These are phyloP conservation scores for Penicillium sp. DNA, from an alignment of 2,329 filamentous ascomycete genomes.

Conservation along the genomic window DNA sequence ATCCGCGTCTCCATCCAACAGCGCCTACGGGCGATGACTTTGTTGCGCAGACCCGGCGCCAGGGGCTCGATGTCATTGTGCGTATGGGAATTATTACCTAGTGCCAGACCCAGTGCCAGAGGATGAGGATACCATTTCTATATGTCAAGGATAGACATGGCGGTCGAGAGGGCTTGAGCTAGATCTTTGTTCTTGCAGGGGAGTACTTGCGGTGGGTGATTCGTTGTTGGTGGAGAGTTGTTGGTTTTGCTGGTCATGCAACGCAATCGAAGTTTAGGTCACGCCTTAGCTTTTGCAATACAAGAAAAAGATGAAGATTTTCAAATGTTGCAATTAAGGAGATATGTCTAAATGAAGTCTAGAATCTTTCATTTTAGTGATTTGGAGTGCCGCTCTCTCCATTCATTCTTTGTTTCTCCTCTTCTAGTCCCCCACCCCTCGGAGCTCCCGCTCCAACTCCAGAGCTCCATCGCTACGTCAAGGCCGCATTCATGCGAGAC, in stretches of 20 bases:
- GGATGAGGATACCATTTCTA: neutral
- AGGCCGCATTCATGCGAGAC: neutral
- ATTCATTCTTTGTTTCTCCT: too few relatives aligned
- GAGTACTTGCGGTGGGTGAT: neutral
- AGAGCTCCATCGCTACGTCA: neutral
- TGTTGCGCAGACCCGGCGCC: neutral
- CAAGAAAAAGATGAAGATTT: neutral
- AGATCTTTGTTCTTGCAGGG: slow-evolving; percentile 3
- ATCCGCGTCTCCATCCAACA: slow-evolving; percentile 14
- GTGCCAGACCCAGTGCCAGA: too few relatives aligned
- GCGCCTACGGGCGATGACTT: slow-evolving; percentile 14
- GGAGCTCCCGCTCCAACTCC: too few relatives aligned
- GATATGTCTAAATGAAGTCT: too few relatives aligned
- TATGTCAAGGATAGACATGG: neutral
- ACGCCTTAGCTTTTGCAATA: neutral
- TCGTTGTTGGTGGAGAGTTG: neutral
- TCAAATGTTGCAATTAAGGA: neutral
- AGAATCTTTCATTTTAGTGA: too few relatives aligned
- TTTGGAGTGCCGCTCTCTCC: too few relatives aligned
- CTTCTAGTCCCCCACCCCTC: too few relatives aligned
- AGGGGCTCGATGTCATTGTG: slow-evolving; percentile 19
- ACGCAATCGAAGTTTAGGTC: neutral
- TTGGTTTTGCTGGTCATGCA: slow-evolving; percentile 5
- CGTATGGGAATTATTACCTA: neutral
- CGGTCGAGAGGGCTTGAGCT: neutral